phyloP scores from a whole-genome alignment of 1,284 basidiomycete genomes.

The Athelia sp. region DNA sequence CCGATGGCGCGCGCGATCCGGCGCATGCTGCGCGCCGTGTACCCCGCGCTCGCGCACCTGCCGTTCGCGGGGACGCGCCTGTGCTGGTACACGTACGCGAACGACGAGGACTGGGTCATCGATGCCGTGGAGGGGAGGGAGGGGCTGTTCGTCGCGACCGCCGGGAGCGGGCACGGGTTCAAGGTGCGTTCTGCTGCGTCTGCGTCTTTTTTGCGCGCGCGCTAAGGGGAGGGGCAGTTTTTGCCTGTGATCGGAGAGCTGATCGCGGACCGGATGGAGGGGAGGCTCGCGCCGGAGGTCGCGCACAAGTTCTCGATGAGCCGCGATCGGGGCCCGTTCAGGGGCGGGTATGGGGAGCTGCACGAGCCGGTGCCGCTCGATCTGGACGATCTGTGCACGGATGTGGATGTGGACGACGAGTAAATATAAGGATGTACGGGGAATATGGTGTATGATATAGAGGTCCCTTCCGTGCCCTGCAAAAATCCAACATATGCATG shows the following conservation, averaged over 20 bases:
- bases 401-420: too few relatives aligned
- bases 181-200: conserved; percentile 43
- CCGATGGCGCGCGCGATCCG: conserved; percentile 46
- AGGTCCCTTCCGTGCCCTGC: too few relatives aligned
- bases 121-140: conserved; percentile 55
- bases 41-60: conserved; percentile 67
- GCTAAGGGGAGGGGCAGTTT: conserved; percentile 47
- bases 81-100: conserved; percentile 84
- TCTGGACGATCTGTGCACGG: too few relatives aligned
- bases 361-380: too few relatives aligned
- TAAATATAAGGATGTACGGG: too few relatives aligned
- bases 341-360: too few relatives aligned
- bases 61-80: conserved; percentile 67
- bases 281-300: conserved; percentile 46
- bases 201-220: neutral
- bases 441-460: too few relatives aligned
- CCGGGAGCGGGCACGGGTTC: conserved; percentile 79
- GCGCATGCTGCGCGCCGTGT: conserved; percentile 47
- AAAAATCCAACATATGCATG: too few relatives aligned
- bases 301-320: conserved; percentile 51
- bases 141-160: conserved; percentile 67
- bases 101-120: conserved; percentile 78
- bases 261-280: conserved; percentile 68
- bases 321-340: conserved; percentile 17
- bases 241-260: conserved; percentile 77